These are phyloP conservation scores for Orbilia blumenaviensis DNA, from an alignment of 2,329 filamentous ascomycete species.

Conservation along the genomic window DNA sequence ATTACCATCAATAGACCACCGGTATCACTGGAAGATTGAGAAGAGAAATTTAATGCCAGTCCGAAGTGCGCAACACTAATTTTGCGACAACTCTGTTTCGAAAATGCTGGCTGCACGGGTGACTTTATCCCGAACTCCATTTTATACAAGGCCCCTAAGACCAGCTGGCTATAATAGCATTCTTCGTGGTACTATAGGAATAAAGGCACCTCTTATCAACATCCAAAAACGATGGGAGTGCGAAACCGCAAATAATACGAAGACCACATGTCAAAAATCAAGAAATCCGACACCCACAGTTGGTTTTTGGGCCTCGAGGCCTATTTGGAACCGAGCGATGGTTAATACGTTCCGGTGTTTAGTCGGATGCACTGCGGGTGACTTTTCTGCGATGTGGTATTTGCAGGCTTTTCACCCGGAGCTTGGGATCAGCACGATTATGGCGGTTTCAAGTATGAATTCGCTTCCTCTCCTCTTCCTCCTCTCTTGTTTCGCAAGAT, in stretches of 20 bases:
- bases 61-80: too few species aligned
- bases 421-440: slow-evolving; percentile 65
- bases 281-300: neutral
- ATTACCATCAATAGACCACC: too few species aligned
- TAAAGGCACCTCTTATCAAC: neutral
- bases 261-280: neutral
- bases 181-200: too few species aligned
- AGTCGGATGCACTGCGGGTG: slow-evolving; percentile 67
- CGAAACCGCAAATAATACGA: neutral
- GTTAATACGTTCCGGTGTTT: slow-evolving; percentile 69
- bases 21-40: too few species aligned
- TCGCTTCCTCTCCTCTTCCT: neutral
- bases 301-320: neutral
- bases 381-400: slow-evolving; percentile 68
- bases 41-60: too few species aligned
- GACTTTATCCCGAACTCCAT: neutral
- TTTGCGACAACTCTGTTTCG: too few species aligned
- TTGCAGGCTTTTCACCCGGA: slow-evolving; percentile 65
- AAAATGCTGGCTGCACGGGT: too few species aligned
- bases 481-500: too few species aligned
- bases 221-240: neutral
- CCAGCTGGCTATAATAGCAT: too few species aligned
- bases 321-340: slow-evolving; percentile 65
- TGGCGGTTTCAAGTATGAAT: slow-evolving; percentile 66
- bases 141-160: neutral